phyloP scores from a whole-genome alignment of 1,284 basidiomycete genomes.

The Tausonia pullulans region DNA sequence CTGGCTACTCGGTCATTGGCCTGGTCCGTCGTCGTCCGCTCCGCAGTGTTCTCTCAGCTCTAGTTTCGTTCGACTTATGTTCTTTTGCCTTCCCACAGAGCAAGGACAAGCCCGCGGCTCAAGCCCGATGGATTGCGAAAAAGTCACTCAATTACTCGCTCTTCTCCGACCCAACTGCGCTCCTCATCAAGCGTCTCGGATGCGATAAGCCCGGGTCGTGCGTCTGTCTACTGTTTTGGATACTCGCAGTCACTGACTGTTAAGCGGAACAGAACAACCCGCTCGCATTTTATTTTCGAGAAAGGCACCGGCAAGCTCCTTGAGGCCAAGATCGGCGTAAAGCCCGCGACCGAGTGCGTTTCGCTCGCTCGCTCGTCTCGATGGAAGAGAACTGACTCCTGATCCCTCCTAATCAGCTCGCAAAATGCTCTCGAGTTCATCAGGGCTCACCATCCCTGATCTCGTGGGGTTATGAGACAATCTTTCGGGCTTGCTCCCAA shows the following conservation, averaged over 20 bases:
- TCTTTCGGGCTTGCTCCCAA: too few species aligned
- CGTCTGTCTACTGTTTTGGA: neutral
- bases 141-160: conserved; percentile 73
- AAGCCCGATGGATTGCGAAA: conserved; percentile 37
- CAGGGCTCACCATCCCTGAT: conserved; percentile 10
- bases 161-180: conserved; percentile 72
- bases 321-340: conserved; percentile 65
- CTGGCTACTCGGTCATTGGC: conserved; percentile 69
- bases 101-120: conserved; percentile 19
- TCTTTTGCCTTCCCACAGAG: conserved; percentile 27
- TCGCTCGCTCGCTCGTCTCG: neutral
- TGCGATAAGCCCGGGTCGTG: conserved; percentile 42
- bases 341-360: conserved; percentile 10
- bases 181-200: conserved; percentile 67
- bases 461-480: neutral
- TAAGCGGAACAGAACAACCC: conserved; percentile 48
- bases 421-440: conserved; percentile 5
- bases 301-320: conserved; percentile 69
- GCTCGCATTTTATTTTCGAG: conserved; percentile 82
- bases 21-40: conserved; percentile 37
- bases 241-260: neutral
- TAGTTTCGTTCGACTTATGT: neutral
- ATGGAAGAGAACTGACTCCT: neutral
- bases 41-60: conserved; percentile 32
- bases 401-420: neutral